These are phyloP conservation scores for Rhazya stricta DNA, from an alignment of 257 asterid genomes.

Conservation along the genomic window DNA sequence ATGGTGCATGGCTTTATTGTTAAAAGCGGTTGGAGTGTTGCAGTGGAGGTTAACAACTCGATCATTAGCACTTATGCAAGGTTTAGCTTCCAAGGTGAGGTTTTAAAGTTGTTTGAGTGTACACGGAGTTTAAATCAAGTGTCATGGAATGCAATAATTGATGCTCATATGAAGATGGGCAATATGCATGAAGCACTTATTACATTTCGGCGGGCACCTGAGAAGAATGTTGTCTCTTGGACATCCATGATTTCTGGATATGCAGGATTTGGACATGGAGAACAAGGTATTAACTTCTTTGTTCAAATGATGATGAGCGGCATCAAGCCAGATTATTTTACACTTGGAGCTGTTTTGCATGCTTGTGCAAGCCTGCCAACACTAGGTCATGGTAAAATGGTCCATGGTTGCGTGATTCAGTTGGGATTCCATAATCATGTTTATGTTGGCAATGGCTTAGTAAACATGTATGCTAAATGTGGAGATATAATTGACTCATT, in stretches of 20 bases:
- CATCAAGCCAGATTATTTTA: constrained; percentile 50
- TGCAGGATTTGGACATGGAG: constrained; percentile 52
- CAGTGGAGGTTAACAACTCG: constrained; percentile 63
- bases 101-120: constrained; percentile 37
- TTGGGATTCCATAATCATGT: constrained; percentile 37
- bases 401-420: constrained; percentile 42
- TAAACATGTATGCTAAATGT: constrained; percentile 66
- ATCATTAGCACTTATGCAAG: constrained; percentile 49
- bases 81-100: constrained; percentile 40
- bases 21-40: constrained; percentile 57
- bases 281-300: constrained; percentile 40
- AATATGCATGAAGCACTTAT: constrained; percentile 36
- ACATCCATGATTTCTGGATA: constrained; percentile 61
- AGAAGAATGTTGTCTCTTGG: constrained; percentile 58
- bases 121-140: constrained; percentile 35
- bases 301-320: constrained; percentile 30
- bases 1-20: constrained; percentile 44
- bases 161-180: constrained; percentile 70
- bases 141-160: constrained; percentile 58
- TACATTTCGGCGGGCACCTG: constrained; percentile 36
- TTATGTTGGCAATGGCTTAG: constrained; percentile 34
- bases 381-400: constrained; percentile 29
- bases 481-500: constrained; percentile 45
- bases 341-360: constrained; percentile 63
- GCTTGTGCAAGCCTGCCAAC: constrained; percentile 49